Conservation (phyloP, 2,329 filamentous ascomycete species). For the Xylaria sp. region DNA sequence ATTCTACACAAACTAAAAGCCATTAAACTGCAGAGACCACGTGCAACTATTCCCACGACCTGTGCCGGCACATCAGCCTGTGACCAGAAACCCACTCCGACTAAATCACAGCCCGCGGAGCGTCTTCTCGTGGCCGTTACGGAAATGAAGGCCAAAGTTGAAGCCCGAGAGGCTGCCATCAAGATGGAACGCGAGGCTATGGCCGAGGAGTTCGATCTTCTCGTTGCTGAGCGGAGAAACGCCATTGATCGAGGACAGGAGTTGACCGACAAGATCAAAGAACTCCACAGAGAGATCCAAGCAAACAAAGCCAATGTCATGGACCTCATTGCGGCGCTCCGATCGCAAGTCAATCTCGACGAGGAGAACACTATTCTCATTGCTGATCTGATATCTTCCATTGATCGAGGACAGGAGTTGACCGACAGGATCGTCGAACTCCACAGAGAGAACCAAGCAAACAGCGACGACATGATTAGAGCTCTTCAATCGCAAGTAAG, state of each 20-base stretch:
- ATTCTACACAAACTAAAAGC: neutral
- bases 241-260: neutral
- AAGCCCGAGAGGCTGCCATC: neutral
- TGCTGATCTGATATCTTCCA: neutral
- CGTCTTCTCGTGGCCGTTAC: too few species aligned
- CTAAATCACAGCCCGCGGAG: too few species aligned
- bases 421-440: neutral
- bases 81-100: too few species aligned
- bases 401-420: neutral
- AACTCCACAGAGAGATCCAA: neutral
- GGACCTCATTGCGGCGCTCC: neutral
- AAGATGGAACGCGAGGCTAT: too few species aligned
- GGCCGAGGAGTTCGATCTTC: neutral
- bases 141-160: neutral
- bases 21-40: neutral
- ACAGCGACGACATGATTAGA: neutral
- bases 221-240: neutral
- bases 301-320: neutral
- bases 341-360: neutral
- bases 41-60: too few species aligned
- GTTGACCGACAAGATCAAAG: neutral
- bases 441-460: neutral
- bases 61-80: too few species aligned
- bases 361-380: neutral
- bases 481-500: neutral